These are phyloP conservation scores for Pseudocercospora vitis DNA, from an alignment of 2,329 filamentous ascomycete species.

Conservation along the genomic window DNA sequence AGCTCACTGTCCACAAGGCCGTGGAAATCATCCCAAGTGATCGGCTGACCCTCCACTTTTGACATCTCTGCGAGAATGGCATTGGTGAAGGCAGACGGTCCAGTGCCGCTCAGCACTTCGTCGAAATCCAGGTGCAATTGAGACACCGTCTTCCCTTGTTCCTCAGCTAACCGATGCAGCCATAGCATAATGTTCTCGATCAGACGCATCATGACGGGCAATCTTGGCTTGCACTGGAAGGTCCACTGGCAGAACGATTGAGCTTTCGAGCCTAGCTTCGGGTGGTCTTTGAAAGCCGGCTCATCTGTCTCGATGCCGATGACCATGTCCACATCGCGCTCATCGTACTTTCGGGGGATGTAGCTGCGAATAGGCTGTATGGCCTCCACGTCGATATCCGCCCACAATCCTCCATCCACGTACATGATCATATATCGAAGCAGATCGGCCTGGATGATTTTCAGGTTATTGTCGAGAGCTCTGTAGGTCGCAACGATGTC, in stretches of 20 bases:
- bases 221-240: conserved; percentile 65
- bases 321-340: conserved; percentile 64
- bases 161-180: conserved; percentile 58
- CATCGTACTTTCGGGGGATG: conserved; percentile 62
- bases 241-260: conserved; percentile 74
- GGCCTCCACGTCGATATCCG: conserved; percentile 60
- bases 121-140: conserved; percentile 67
- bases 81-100: conserved; percentile 66
- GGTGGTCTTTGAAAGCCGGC: conserved; percentile 62
- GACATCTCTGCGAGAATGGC: conserved; percentile 67
- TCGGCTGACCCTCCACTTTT: conserved; percentile 42
- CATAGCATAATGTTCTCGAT: conserved; percentile 67
- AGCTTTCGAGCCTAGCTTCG: conserved; percentile 66
- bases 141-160: conserved; percentile 60
- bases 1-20: conserved; percentile 64
- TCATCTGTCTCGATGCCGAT: conserved; percentile 70
- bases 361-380: conserved; percentile 55
- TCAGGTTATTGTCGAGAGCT: conserved; percentile 52
- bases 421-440: conserved; percentile 67
- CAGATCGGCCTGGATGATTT: conserved; percentile 66
- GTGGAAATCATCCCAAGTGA: conserved; percentile 66
- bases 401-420: conserved; percentile 61
- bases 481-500: conserved; percentile 64
- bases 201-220: conserved; percentile 66
- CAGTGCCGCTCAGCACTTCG: conserved; percentile 69